These are phyloP conservation scores for Sideroxylon spinosum DNA, from an alignment of 179 eudicot genomes.

Conservation along the genomic window DNA sequence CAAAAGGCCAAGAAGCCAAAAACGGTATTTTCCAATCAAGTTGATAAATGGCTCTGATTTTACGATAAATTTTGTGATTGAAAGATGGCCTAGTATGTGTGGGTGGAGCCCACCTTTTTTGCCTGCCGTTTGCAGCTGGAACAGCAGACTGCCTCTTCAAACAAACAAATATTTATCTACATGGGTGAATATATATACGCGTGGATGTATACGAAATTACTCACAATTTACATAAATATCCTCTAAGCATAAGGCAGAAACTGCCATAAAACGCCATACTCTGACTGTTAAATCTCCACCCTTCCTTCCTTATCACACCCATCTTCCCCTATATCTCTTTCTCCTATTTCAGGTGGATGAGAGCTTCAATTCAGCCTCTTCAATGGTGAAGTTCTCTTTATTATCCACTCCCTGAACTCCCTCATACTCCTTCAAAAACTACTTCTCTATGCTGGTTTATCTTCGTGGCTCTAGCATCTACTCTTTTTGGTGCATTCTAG, in stretches of 20 bases:
- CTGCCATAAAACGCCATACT: slow-evolving; percentile 60
- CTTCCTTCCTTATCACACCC: slow-evolving; percentile 90
- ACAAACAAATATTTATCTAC: no score
- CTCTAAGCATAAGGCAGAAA: slow-evolving; percentile 24
- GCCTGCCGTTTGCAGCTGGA: slow-evolving; percentile 6
- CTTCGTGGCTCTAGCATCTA: not conserved
- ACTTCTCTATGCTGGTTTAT: no score
- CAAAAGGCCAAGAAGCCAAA: no score
- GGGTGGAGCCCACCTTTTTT: not conserved
- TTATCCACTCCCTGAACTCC: slow-evolving; percentile 15
- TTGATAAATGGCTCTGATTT: no score
- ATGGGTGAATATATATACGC: not conserved
- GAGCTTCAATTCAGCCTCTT: slow-evolving; percentile 21
- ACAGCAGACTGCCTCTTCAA: not conserved
- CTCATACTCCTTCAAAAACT: not conserved
- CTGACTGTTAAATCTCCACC: slow-evolving; percentile 88
- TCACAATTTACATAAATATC: not conserved
- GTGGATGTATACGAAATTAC: not conserved
- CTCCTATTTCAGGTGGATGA: slow-evolving; percentile 10
- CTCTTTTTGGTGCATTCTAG: not conserved
- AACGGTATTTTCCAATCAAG: no score
- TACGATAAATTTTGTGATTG: slow-evolving; percentile 9
- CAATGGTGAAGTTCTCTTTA: slow-evolving; percentile 23
- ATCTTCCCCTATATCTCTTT: slow-evolving; percentile 24
- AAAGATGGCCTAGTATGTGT: not conserved